These are phyloP conservation scores for Vaccinium vitisidaea DNA, from an alignment of 148 eudicot species.

Conservation along the genomic window DNA sequence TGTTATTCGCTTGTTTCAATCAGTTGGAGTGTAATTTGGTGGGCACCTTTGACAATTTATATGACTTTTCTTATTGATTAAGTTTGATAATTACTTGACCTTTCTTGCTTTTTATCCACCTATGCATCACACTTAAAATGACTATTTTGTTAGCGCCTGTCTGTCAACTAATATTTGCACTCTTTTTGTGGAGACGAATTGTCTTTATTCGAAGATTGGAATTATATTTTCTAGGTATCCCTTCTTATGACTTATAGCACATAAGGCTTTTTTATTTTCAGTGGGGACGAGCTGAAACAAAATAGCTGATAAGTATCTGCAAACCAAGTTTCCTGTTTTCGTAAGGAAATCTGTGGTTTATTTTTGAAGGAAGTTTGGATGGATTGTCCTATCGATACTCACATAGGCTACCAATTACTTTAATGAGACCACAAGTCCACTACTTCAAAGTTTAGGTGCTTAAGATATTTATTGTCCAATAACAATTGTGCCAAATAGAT, in stretches of 20 bases:
- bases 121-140: neutral
- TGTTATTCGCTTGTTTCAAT: neutral
- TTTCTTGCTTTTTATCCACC: neutral
- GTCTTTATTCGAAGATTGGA: neutral
- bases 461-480: neutral
- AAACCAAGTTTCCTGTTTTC: neutral
- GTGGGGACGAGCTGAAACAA: neutral
- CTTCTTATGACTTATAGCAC: neutral
- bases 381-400: neutral
- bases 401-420: neutral
- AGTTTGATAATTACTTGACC: neutral
- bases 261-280: neutral
- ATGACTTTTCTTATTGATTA: neutral
- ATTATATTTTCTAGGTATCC: neutral
- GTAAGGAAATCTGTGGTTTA: neutral
- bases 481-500: neutral
- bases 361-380: neutral
- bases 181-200: neutral
- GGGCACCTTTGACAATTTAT: neutral
- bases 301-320: neutral
- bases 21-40: neutral
- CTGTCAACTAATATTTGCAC: neutral
- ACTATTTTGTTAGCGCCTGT: neutral
- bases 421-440: constrained; percentile 8
- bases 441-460: neutral